These are phyloP conservation scores for Hevea brasiliensis DNA, from an alignment of 345 rosid genomes.

Conservation along the genomic window DNA sequence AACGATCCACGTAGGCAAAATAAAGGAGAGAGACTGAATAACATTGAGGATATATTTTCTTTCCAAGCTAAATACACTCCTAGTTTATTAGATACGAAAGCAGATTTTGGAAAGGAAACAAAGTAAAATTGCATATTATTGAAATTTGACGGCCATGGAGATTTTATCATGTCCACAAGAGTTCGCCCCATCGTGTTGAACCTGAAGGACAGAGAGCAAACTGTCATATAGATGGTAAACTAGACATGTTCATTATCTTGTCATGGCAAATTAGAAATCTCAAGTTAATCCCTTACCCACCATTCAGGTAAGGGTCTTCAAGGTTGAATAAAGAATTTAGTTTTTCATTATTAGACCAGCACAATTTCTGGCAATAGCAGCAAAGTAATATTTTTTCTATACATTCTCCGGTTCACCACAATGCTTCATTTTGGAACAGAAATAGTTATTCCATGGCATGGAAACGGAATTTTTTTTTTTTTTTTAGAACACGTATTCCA, in stretches of 20 bases:
- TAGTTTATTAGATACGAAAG: slow-evolving; percentile 9
- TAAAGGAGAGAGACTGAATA: neutral
- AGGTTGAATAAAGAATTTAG: too few species aligned
- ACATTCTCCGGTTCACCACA: neutral
- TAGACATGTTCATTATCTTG: neutral
- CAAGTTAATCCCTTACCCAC: neutral
- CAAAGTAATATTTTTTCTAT: neutral
- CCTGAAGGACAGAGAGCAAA: neutral
- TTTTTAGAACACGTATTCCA: too few species aligned
- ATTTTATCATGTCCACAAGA: neutral
- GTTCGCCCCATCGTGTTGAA: neutral
- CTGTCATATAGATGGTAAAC: neutral
- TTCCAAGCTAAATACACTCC: neutral
- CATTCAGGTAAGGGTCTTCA: neutral
- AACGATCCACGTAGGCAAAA: neutral
- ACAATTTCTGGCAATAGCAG: too few species aligned
- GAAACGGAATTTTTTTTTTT: too few species aligned
- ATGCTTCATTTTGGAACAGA: too few species aligned
- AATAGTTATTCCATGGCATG: too few species aligned
- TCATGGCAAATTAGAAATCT: neutral
- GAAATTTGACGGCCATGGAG: neutral
- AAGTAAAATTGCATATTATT: neutral
- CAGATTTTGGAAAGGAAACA: neutral
- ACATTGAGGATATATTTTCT: neutral
- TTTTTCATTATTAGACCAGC: too few species aligned